phyloP scores from a whole-genome alignment of 2,329 filamentous ascomycete genomes.

The Pleurostoma richardsiae region DNA sequence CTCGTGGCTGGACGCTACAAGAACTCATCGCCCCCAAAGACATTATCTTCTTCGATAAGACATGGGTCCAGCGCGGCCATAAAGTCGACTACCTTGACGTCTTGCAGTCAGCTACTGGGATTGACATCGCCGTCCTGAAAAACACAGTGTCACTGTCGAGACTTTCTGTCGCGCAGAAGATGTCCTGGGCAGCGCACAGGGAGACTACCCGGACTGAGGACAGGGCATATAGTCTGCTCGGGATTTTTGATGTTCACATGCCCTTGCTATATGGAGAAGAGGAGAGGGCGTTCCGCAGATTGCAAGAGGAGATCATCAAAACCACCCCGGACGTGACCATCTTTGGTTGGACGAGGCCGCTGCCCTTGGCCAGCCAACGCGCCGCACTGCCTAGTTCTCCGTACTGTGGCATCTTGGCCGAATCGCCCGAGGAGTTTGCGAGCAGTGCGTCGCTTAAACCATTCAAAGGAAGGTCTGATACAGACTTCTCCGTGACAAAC shows the following conservation, averaged over 20 bases:
- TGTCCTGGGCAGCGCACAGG: conserved; percentile 7
- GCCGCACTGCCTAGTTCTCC: not conserved
- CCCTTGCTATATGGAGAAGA: conserved; percentile 6
- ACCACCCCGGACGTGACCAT: conserved; percentile 3
- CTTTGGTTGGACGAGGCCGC: conserved; percentile 1
- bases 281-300: conserved; percentile 5
- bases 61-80: conserved; percentile 1
- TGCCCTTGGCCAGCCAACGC: not conserved
- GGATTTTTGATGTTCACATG: conserved; percentile 6
- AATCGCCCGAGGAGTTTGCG: not conserved
- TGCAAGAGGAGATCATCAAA: conserved; percentile 7
- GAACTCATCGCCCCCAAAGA: conserved; percentile 4
- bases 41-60: conserved; percentile 1
- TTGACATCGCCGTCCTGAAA: conserved; percentile 2
- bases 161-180: conserved; percentile 7
- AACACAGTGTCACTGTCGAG: not conserved
- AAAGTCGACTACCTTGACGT: not conserved
- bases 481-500: conserved; percentile 4
- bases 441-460: not conserved
- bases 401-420: conserved; percentile 3
- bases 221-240: conserved; percentile 5
- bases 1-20: conserved; percentile 7
- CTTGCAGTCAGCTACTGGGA: conserved; percentile 2
- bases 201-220: conserved; percentile 6
- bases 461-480: not conserved